Percentiles rank a stretch among this genome's conserved stretches.
phyloP scores from a whole-genome alignment of 73 alveolate genomes.

The Tetrahymena thermophila region DNA sequence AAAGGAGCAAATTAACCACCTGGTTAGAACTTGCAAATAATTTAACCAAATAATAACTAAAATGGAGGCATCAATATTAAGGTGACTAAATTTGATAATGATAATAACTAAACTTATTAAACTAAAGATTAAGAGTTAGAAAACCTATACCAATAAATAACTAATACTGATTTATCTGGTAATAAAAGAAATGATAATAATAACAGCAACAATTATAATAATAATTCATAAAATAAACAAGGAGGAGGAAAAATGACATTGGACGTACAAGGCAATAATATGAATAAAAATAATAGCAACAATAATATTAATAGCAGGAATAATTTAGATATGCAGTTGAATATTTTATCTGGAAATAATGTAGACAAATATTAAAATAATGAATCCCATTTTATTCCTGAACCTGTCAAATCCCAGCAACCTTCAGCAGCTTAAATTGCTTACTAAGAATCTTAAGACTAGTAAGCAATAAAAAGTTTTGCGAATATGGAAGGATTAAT shows the following conservation, averaged over 20 bases:
- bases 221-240: no score
- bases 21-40: neutral
- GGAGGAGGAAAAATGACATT: no score
- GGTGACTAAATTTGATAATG: neutral
- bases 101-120: neutral
- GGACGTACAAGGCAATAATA: neutral
- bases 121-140: neutral
- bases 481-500: neutral
- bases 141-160: neutral
- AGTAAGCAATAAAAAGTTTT: neutral
- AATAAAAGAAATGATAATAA: neutral
- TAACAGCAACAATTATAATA: neutral
- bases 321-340: neutral
- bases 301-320: neutral
- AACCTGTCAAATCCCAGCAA: neutral
- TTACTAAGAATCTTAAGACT: neutral
- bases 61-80: neutral
- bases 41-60: neutral
- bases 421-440: neutral
- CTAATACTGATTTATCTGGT: neutral
- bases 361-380: no score
- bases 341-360: neutral
- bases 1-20: neutral
- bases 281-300: neutral
- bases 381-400: neutral